These are phyloP conservation scores for Puccinia novopanici DNA, from an alignment of 1,284 basidiomycete genomes.

Conservation along the genomic window DNA sequence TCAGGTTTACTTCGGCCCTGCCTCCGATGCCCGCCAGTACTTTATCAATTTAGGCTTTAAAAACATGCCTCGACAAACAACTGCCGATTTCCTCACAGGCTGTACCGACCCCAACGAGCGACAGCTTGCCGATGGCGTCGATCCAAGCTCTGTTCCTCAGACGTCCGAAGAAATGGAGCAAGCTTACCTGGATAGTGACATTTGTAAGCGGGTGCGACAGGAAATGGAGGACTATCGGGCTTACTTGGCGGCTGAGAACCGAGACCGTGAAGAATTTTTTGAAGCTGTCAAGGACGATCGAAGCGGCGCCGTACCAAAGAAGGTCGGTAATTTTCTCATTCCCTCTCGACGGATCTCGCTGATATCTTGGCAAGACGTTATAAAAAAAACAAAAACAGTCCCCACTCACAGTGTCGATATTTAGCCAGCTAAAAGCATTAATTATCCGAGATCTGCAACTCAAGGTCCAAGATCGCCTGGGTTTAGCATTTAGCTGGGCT, in stretches of 20 bases:
- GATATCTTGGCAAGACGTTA: neutral
- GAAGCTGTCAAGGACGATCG: constrained; percentile 76
- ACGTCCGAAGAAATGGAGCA: constrained; percentile 62
- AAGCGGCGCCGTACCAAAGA: constrained; percentile 72
- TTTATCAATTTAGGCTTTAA: constrained; percentile 73
- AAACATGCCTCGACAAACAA: constrained; percentile 68
- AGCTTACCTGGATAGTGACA: constrained; percentile 67
- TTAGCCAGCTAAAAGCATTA: constrained; percentile 66
- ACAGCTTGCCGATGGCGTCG: constrained; percentile 57
- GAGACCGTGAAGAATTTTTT: constrained; percentile 71
- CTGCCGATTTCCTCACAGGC: constrained; percentile 63
- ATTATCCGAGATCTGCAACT: constrained; percentile 60
- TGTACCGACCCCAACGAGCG: constrained; percentile 62
- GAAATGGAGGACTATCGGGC: constrained; percentile 70
- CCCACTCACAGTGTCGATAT: constrained; percentile 80
- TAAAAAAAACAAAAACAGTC: constrained; percentile 63
- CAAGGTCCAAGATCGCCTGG: constrained; percentile 78
- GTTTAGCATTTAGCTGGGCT: constrained; percentile 63
- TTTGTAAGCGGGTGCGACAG: constrained; percentile 63
- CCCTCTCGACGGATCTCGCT: neutral
- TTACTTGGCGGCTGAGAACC: constrained; percentile 67
- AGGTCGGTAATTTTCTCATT: neutral
- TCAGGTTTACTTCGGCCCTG: constrained; percentile 78
- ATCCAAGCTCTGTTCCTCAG: constrained; percentile 54
- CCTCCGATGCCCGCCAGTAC: constrained; percentile 72